Evolutionary conservation across 176 grass and related monocot genomes (phyloP).

Genomic region (Oryza glaberrima): DNA sequence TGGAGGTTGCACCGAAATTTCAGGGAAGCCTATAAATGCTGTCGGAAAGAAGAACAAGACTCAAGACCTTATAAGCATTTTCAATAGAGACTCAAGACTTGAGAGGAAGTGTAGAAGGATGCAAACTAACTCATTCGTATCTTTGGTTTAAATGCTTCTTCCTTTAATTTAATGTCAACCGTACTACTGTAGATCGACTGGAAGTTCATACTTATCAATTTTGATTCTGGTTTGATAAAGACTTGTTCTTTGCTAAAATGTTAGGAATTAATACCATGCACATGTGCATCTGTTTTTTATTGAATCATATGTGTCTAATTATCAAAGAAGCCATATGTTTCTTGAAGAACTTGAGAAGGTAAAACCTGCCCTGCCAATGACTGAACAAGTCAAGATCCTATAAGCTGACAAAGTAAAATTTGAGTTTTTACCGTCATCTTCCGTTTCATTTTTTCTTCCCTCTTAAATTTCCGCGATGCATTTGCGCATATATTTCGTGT

Average conservation of each 20-base stretch:
- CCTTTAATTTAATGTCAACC: neutral
- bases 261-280: neutral
- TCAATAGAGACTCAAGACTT: neutral
- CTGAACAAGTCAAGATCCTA: neutral
- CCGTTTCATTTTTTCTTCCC: neutral
- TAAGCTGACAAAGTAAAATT: conserved; percentile 15
- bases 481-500: conserved; percentile 1
- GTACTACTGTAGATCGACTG: neutral
- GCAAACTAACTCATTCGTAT: neutral
- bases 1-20: conserved; percentile 6
- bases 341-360: neutral
- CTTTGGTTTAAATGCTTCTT: neutral
- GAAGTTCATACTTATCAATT: neutral
- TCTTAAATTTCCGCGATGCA: neutral
- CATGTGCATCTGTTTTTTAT: neutral
- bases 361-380: neutral
- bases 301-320: neutral
- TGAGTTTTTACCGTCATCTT: neutral
- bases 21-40: neutral
- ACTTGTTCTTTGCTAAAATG: neutral
- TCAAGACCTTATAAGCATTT: neutral
- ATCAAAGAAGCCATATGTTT: neutral
- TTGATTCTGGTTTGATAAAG: neutral
- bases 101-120: neutral
- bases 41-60: conserved; percentile 11